Base-by-base conservation (phyloP, 2,329 filamentous ascomycete genomes). In the Lithohypha guttulata region DNA sequence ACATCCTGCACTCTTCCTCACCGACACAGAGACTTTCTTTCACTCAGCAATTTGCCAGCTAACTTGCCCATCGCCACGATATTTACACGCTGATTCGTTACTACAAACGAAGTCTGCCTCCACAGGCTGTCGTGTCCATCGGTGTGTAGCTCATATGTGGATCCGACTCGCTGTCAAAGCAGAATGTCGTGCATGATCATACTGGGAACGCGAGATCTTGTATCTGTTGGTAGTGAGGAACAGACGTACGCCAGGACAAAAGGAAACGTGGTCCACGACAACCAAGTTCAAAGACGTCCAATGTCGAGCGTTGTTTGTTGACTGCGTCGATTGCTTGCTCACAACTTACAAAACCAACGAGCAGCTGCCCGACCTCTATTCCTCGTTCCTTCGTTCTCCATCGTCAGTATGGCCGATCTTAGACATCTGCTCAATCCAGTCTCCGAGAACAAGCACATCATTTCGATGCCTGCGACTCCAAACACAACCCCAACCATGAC, bases 341-440 rank as follows among this genome's bases (percentile, higher is more conserved):
- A 42, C 37, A 34, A 35, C 18, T 23, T 31, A 26, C 22, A 46
- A 42, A 41, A 43, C 42, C 39, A 40, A 40, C 34, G 22, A 29
- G 15, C 18, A 19, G 26, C 18, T 31, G 15, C 15, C 8, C 22
- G 25, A 15, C 18, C 31, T 6, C 18, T 39, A 10, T 13, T 34
- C 21, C 29, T 13, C 27, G 9, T 19, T 11, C 35, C 23, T 21
- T 19, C 10, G 14, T 13, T 27, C 13, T 4, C 35, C 13, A 30
- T 17, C 20, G n/a, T n/a, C 21, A 9, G 6, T 14, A 52, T 52
- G 50, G 46, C 50, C 40, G 39, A 43, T 6, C 49, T 51, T 13
- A 40, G 29, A 26, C 41, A 44, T 34, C 42, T 52, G 10, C 48
- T 52, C 22, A 52, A 52, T 41, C 48, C 50, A 6, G 27, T 44